Evolutionary conservation across 179 eudicot genomes (phyloP).

Genomic region (Spergularia azorica): DNA sequence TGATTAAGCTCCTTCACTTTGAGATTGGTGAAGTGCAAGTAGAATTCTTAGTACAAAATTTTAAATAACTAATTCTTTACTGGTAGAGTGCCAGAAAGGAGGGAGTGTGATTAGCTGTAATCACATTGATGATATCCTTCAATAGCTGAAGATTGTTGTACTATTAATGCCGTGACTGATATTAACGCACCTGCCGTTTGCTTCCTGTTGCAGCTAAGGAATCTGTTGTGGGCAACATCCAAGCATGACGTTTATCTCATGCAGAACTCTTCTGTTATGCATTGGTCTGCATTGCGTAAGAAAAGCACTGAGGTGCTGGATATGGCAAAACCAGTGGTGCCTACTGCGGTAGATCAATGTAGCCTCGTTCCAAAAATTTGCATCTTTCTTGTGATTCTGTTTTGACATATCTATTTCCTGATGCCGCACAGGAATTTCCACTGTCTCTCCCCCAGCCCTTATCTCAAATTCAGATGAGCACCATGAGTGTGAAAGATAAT

Average conservation of each 20-base stretch:
- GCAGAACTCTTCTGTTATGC: conserved; percentile 81
- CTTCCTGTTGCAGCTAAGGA: conserved; percentile 54
- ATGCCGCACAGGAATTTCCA: conserved; percentile 48
- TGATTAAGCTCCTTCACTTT: too few relatives aligned
- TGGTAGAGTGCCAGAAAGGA: too few relatives aligned
- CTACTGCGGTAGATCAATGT: conserved; percentile 47
- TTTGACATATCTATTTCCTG: conserved; percentile 12
- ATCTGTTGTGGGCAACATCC: conserved; percentile 81
- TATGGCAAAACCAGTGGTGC: conserved; percentile 67
- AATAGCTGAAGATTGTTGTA: not conserved
- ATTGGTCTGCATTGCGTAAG: conserved; percentile 68
- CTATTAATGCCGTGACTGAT: not conserved
- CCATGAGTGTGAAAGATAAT: conserved; percentile 82
- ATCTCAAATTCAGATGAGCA: conserved; percentile 78
- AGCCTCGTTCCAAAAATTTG: not conserved
- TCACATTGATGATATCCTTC: not conserved
- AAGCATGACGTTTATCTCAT: conserved; percentile 82
- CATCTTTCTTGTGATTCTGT: not conserved
- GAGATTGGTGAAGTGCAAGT: too few relatives aligned
- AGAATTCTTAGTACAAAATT: too few relatives aligned
- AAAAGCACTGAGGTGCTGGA: conserved; percentile 68
- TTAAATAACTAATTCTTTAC: too few relatives aligned
- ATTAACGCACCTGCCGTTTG: conserved; percentile 8
- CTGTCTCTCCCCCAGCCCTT: conserved; percentile 60
- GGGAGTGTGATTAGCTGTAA: not conserved